Base-by-base conservation (phyloP, 768 basidiomycete species). In the Lentinula boryana region DNA sequence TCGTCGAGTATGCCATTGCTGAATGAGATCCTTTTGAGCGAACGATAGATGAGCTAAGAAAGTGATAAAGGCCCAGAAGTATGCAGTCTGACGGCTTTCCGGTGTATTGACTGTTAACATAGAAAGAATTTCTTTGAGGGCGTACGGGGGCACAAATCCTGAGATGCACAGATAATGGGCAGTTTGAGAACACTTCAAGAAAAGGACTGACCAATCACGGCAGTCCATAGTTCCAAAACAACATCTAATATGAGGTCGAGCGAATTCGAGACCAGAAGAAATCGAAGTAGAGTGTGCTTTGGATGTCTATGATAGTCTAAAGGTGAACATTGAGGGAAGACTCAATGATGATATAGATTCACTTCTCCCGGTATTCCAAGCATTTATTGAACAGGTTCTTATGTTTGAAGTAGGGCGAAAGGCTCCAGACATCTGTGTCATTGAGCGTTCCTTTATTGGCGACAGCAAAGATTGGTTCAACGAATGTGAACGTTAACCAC, bases 71-170 rank as follows among this genome's bases (percentile, higher is more conserved):
- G 86, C 78, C 80, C 83, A 89, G 60, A 80, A 77, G 63, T 82
- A 86, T 1, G 86, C 85, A 5, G 67, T 76, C 10, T 67, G 67
- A 60, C 72, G 73, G 7, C 79, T 71, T 53, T 79, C 74, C 2
- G 75, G 71, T 10, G 76, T 73, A 58, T 79, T 70, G 32, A 75
- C 72, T 6, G 78, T 70, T 7, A 88, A 75, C 5, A 78, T 76
- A 4, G 78, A 69, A 13, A 88, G 70, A 59, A 88, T 88, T 63
- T 84, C 76, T 70, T 84, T 78, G 4, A 88, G 70, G 1, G 86
- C 84, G 69, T 84, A 89, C 2, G 85, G 77, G 16, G 85, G 86
- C 8, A 88, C 78, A 67, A 87, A 89, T 0, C 85, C 86, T 87
- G 63, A 10, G 54, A 33, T 49, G 40, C 6, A 63, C 55, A 5